Conservation (phyloP, 352 stramenopile genomes). For the Phytophthora pini region DNA sequence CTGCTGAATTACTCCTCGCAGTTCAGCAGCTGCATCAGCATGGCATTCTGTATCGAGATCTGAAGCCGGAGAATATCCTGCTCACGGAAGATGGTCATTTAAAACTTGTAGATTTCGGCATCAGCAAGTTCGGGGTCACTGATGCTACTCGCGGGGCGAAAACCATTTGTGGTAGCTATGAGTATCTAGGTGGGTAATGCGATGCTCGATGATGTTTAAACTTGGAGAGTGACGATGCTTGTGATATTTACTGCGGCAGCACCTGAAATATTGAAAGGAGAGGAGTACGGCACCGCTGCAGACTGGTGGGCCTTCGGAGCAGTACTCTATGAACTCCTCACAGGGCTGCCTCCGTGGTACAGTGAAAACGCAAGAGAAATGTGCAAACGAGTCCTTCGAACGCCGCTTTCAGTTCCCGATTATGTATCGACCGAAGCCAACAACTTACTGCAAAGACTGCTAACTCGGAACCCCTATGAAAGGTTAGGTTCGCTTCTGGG, state of each 20-base stretch:
- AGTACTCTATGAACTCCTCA: conserved; percentile 83
- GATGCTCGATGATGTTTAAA: neutral
- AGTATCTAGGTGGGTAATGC: conserved; percentile 70
- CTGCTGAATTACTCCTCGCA: conserved; percentile 72
- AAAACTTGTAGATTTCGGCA: conserved; percentile 85
- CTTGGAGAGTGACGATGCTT: neutral
- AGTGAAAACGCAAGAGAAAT: conserved; percentile 61
- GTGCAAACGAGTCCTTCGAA: conserved; percentile 55
- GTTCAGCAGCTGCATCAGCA: conserved; percentile 87
- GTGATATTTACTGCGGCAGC: conserved; percentile 37
- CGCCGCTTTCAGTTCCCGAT: conserved; percentile 60
- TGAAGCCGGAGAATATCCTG: conserved; percentile 85
- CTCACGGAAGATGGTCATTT: conserved; percentile 70
- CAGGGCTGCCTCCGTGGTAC: conserved; percentile 82
- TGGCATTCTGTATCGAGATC: conserved; percentile 83
- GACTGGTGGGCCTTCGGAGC: conserved; percentile 86
- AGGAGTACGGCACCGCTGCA: conserved; percentile 76
- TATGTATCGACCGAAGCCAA: conserved; percentile 57
- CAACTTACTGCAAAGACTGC: conserved; percentile 56
- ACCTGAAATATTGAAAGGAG: conserved; percentile 68
- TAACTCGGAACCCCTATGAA: conserved; percentile 50
- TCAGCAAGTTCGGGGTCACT: conserved; percentile 86
- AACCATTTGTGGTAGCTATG: conserved; percentile 80
- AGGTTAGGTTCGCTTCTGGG: conserved; percentile 62
- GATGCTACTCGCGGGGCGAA: conserved; percentile 64